These are phyloP conservation scores for Corynascus novoguineensis DNA, from an alignment of 495 filamentous ascomycete genomes.

Conservation along the genomic window DNA sequence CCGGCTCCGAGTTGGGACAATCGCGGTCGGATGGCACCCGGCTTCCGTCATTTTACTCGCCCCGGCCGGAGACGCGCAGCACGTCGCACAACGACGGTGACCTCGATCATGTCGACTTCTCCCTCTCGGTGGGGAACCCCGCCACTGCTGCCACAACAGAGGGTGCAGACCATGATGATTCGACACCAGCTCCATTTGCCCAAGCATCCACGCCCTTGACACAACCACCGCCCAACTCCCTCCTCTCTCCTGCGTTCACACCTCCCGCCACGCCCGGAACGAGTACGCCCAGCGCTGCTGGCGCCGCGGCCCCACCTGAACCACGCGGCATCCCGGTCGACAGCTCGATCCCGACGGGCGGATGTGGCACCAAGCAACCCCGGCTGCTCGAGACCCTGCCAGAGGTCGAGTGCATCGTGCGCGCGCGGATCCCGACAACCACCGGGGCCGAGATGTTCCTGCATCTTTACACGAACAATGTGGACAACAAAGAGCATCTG, in stretches of 20 bases:
- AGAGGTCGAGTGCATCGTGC: constrained; percentile 72
- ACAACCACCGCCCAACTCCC: constrained; percentile 37
- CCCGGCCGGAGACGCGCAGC: constrained; percentile 28
- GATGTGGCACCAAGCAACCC: constrained; percentile 53
- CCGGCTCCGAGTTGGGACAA: constrained; percentile 15
- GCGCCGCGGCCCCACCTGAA: constrained; percentile 22
- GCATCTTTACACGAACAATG: constrained; percentile 86
- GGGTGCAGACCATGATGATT: constrained; percentile 1
- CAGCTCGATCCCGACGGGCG: constrained; percentile 44
- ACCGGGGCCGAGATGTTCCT: constrained; percentile 93
- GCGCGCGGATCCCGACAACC: constrained; percentile 80
- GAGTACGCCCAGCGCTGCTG: constrained; percentile 41
- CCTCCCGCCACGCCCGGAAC: constrained; percentile 71
- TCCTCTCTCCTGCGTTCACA: constrained; percentile 73
- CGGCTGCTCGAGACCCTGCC: constrained; percentile 65
- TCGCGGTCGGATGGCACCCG: constrained; percentile 28
- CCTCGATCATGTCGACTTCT: constrained; percentile 19
- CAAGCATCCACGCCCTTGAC: constrained; percentile 15
- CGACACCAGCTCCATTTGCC: background rate
- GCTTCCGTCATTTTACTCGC: constrained; percentile 47
- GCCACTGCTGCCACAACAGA: background rate
- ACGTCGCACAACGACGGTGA: constrained; percentile 17
- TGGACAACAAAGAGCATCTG: constrained; percentile 92
- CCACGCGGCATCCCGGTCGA: constrained; percentile 52
- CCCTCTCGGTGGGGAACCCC: constrained; percentile 9